phyloP scores from a whole-genome alignment of 2,329 filamentous ascomycete genomes.

The Paraphaeosphaeria sporulosa region DNA sequence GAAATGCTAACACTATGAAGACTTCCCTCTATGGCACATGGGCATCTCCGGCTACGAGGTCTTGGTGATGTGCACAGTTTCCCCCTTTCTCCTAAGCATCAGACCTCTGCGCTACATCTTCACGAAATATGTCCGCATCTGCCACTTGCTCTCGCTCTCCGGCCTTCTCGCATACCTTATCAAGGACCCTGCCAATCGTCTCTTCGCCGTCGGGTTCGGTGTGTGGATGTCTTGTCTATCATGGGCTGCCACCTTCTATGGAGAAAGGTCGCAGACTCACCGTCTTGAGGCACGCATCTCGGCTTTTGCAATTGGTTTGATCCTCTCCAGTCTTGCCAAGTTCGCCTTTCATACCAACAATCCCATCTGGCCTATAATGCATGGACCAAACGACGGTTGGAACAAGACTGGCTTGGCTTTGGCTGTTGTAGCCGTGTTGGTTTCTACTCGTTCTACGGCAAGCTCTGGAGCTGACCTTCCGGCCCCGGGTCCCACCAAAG shows the following conservation, averaged over 20 bases:
- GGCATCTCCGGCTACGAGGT: slow-evolving; percentile 96
- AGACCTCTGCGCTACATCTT: slow-evolving; percentile 72
- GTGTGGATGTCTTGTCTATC: slow-evolving; percentile 81
- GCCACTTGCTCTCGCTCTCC: slow-evolving; percentile 78
- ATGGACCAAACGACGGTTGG: slow-evolving; percentile 87
- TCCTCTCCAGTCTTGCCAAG: slow-evolving; percentile 87
- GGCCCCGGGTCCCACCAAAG: slow-evolving; percentile 64
- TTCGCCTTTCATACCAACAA: slow-evolving; percentile 96
- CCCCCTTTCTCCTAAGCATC: slow-evolving; percentile 80
- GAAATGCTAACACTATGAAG: slow-evolving; percentile 53
- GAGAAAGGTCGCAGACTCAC: slow-evolving; percentile 75
- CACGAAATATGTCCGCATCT: slow-evolving; percentile 71
- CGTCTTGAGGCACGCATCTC: slow-evolving; percentile 83
- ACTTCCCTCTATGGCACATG: slow-evolving; percentile 99
- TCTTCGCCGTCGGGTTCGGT: slow-evolving; percentile 82
- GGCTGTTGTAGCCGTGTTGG: slow-evolving; percentile 76
- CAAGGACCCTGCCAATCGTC: slow-evolving; percentile 73
- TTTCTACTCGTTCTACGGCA: slow-evolving; percentile 73
- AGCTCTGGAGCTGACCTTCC: slow-evolving; percentile 56
- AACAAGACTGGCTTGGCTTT: slow-evolving; percentile 83
- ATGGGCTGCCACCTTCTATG: slow-evolving; percentile 83
- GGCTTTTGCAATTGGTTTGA: slow-evolving; percentile 81
- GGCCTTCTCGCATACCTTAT: slow-evolving; percentile 84
- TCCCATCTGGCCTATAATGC: slow-evolving; percentile 94
- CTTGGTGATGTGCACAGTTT: slow-evolving; percentile 82